Base-by-base conservation (phyloP, 306 rosid species). In the Amphicarpaea edgeworthii region DNA sequence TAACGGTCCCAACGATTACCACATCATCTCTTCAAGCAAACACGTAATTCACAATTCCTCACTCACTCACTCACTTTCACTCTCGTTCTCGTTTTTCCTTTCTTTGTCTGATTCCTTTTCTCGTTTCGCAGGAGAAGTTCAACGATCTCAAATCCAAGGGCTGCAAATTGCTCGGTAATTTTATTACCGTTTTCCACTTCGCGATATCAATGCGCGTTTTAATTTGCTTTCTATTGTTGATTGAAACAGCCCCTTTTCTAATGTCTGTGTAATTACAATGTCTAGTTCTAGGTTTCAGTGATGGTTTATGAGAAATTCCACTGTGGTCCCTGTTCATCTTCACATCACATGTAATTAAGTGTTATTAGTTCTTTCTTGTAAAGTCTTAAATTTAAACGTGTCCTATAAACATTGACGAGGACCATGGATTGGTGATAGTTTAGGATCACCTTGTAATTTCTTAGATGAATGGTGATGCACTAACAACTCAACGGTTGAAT, bases 151-250 rank as follows among this genome's bases (percentile, higher is more conserved):
- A 84, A 75, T 81, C 91, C 30, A 92, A 87, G 74, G 96, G 92
- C n/a, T 92, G 97, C 74, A 86, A 85, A 71, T 83, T 95, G 87
- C 83, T 95, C 5, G 97, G 98, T 91, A 20, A 64, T 64, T 63
- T 37, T 40, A n/a, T n/a, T n/a, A n/a, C 32, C 12, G 10, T 64
- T 40, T 38, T 19, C 21, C 10, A 0, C 10, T 64, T 38, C 0
- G 28, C 3, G 0, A 11, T 14, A 14, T 30, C 8, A 12, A 17
- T 63, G 2, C 3, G 50, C 0, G 50, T 19, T 64, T 64, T 32
- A 40, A 64, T 3, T 64, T 64, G 32, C 32, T 19, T 69, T 66
- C 30, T 57, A 5, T 23, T 68, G 7, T 50, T 78, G 26, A 34
- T 75, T 78, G 40, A 65, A 66, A 49, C 43, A 15, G 34, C 26